Conservation (phyloP, 352 stramenopile species). For the Pythium aristosporum region DNA sequence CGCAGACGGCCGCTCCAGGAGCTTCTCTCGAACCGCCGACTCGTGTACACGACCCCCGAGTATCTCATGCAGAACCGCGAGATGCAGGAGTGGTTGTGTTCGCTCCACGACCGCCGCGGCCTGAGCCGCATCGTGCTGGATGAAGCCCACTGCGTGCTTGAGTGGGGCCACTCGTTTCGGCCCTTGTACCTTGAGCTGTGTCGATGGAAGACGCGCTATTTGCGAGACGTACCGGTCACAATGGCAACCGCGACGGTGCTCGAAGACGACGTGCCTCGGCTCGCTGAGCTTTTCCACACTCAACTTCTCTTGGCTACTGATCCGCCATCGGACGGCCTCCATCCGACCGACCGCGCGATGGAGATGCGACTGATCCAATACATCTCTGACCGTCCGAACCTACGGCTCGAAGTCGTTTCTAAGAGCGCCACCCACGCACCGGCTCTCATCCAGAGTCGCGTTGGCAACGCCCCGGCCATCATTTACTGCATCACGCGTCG, state of each 20-base stretch:
- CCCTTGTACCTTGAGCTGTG: constrained; percentile 68
- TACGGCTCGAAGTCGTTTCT: constrained; percentile 54
- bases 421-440: constrained; percentile 36
- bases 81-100: constrained; percentile 48
- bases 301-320: constrained; percentile 20
- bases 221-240: constrained; percentile 58
- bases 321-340: constrained; percentile 10
- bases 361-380: constrained; percentile 65
- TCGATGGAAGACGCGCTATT: constrained; percentile 46
- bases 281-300: constrained; percentile 54
- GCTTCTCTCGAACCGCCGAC: constrained; percentile 37
- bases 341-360: constrained; percentile 29
- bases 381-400: constrained; percentile 60
- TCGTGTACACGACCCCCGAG: constrained; percentile 84
- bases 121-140: constrained; percentile 70
- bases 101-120: constrained; percentile 21
- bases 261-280: constrained; percentile 53
- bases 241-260: constrained; percentile 71
- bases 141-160: constrained; percentile 76
- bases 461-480: constrained; percentile 42
- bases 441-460: constrained; percentile 32
- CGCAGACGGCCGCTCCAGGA: constrained; percentile 28
- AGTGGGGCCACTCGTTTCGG: constrained; percentile 80
- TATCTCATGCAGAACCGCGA: constrained; percentile 66
- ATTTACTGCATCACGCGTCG: constrained; percentile 79